phyloP scores from a whole-genome alignment of 2,329 filamentous ascomycete species.

The Phyllosticta paracitricarpa region DNA sequence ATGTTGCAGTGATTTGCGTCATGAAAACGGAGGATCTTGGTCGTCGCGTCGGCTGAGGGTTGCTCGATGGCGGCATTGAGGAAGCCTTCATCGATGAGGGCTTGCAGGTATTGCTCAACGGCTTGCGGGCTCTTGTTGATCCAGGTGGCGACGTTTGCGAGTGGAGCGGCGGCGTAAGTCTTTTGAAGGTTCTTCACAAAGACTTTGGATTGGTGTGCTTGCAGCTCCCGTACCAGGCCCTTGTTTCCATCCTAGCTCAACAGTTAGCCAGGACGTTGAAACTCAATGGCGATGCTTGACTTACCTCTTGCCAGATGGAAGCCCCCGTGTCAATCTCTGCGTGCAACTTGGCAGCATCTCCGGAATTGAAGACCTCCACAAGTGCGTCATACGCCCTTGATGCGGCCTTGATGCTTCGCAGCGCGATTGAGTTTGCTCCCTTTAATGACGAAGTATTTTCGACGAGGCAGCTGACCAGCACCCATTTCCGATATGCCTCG shows the following conservation, averaged over 20 bases:
- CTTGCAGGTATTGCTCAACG: constrained; percentile 43
- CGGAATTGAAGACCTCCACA: constrained; percentile 56
- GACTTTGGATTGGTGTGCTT: constrained; percentile 63
- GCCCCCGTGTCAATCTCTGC: constrained; percentile 52
- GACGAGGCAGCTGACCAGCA: constrained; percentile 64
- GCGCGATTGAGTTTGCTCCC: constrained; percentile 42
- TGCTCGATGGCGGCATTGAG: constrained; percentile 43
- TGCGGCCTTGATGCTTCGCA: constrained; percentile 48
- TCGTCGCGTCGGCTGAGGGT: constrained; percentile 24
- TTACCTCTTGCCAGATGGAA: constrained; percentile 50
- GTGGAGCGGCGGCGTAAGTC: constrained; percentile 57
- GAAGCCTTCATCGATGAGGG: constrained; percentile 41
- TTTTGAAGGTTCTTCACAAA: constrained; percentile 63
- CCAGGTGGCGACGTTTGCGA: constrained; percentile 43
- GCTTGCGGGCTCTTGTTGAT: constrained; percentile 41
- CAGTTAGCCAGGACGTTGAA: neutral
- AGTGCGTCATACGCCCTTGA: constrained; percentile 63
- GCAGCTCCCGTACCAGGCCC: constrained; percentile 59
- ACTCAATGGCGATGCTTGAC: constrained; percentile 15
- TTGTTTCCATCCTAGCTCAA: constrained; percentile 54
- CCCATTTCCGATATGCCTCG: constrained; percentile 87
- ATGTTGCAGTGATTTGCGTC: constrained; percentile 24
- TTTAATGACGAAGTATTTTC: constrained; percentile 52
- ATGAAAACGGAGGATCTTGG: constrained; percentile 45
- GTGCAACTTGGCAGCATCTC: constrained; percentile 49